A percentile compares a stretch with the other conserved stretches of the same genome.
Conservation (phyloP, 495 filamentous ascomycete genomes). For the Penicillium nucicola region DNA sequence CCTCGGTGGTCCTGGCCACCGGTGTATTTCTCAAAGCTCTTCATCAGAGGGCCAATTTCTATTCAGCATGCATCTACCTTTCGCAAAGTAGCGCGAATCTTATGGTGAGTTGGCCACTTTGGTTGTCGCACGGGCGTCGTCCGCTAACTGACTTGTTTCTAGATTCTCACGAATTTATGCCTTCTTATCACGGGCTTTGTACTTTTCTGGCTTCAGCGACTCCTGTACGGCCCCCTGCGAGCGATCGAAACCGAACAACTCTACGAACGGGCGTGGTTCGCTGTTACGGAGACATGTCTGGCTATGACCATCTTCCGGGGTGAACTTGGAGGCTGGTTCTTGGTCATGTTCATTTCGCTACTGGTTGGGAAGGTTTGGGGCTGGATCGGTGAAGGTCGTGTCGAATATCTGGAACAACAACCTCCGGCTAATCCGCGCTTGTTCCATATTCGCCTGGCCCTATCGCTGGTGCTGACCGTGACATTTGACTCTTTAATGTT, state of each 20-base stretch:
- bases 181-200: slow-evolving; percentile 72
- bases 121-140: neutral
- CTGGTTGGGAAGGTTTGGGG: slow-evolving; percentile 94
- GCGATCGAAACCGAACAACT: slow-evolving; percentile 94
- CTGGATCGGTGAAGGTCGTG: slow-evolving; percentile 94
- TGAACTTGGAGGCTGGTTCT: slow-evolving; percentile 87
- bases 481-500: slow-evolving; percentile 75
- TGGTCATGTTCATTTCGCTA: slow-evolving; percentile 93
- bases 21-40: slow-evolving; percentile 85
- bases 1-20: slow-evolving; percentile 73
- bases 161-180: slow-evolving; percentile 88
- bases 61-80: slow-evolving; percentile 92
- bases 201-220: slow-evolving; percentile 81
- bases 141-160: neutral
- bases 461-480: slow-evolving; percentile 74
- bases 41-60: slow-evolving; percentile 94
- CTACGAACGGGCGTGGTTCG: slow-evolving; percentile 96
- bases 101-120: slow-evolving; percentile 58
- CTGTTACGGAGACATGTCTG: slow-evolving; percentile 91
- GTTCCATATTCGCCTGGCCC: slow-evolving; percentile 80
- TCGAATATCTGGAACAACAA: slow-evolving; percentile 93
- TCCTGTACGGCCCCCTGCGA: slow-evolving; percentile 88
- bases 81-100: slow-evolving; percentile 92
- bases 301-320: slow-evolving; percentile 99
- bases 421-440: slow-evolving; percentile 83